A percentile compares a stretch with the other conserved stretches of the same genome.
phyloP scores from a whole-genome alignment of 2,329 filamentous ascomycete genomes.

The Fusarium falciforme region DNA sequence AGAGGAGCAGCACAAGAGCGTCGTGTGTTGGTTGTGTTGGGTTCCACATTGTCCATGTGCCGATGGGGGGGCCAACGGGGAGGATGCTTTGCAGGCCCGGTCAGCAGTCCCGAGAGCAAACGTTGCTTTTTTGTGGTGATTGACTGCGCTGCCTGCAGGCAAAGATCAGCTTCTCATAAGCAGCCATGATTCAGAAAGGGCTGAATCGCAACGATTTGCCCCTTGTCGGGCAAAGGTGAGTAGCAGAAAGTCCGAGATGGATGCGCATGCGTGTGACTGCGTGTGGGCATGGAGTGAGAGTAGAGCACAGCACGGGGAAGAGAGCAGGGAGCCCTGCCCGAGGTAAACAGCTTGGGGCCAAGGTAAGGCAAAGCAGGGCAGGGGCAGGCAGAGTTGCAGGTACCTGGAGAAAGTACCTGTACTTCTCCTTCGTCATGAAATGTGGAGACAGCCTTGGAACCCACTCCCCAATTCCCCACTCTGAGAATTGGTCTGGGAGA shows the following conservation, averaged over 20 bases:
- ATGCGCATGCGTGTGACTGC: not conserved
- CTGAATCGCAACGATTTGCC: not conserved
- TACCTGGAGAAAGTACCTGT: conserved; percentile 34
- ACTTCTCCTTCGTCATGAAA: conserved; percentile 7
- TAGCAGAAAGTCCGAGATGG: not conserved
- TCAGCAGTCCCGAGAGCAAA: not conserved
- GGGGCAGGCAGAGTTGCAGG: conserved; percentile 1
- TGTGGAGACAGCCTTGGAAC: conserved; percentile 20
- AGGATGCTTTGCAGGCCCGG: not conserved
- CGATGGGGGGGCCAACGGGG: not conserved
- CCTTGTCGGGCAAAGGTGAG: not conserved
- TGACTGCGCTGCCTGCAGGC: not conserved
- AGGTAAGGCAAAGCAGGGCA: not conserved
- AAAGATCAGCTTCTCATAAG: conserved; percentile 4
- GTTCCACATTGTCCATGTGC: conserved; percentile 2
- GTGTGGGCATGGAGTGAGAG: not conserved
- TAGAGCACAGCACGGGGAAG: not conserved
- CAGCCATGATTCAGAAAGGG: not conserved
- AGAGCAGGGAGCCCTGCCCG: not conserved
- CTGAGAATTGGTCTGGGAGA: conserved; percentile 34
- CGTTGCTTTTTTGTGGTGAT: not conserved
- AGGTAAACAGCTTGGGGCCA: not conserved
- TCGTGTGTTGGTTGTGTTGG: not conserved
- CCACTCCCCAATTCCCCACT: conserved; percentile 33
- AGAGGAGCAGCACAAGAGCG: conserved; percentile 26